A percentile compares a stretch with the other conserved stretches of the same genome.
Evolutionary conservation across 805 yeast genomes (phyloP).

Genomic region (Starmera quercuum): DNA sequence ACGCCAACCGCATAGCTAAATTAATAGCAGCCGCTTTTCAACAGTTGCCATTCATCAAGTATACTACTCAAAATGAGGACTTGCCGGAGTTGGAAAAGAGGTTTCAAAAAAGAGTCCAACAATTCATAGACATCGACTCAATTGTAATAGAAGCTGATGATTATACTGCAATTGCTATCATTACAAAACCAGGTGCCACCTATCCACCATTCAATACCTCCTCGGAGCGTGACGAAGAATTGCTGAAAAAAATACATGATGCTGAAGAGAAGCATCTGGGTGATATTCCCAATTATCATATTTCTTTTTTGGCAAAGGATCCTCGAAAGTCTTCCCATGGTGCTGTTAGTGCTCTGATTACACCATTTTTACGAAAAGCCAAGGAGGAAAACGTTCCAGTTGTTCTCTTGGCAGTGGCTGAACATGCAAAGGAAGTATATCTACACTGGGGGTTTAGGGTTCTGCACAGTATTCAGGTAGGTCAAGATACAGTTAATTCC

Average conservation of each 20-base stretch:
- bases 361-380: constrained; percentile 13
- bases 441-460: constrained; percentile 13
- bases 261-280: background rate
- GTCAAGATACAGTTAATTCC: constrained; percentile 5
- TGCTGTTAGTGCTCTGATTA: constrained; percentile 10
- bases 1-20: too few species aligned
- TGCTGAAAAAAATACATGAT: background rate
- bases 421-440: constrained; percentile 11
- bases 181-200: background rate
- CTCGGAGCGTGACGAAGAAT: background rate
- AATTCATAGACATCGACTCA: background rate
- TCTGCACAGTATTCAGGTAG: constrained; percentile 6
- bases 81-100: too few species aligned
- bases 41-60: too few species aligned
- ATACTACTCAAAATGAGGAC: too few species aligned
- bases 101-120: background rate
- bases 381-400: constrained; percentile 8
- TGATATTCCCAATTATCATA: constrained; percentile 10
- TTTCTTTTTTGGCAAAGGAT: constrained; percentile 10
- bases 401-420: constrained; percentile 12
- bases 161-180: background rate
- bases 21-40: too few species aligned
- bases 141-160: background rate
- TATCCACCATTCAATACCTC: background rate
- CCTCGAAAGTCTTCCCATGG: constrained; percentile 6